Conservation (phyloP, 257 asterid genomes). For the Capsicum pubescens region DNA sequence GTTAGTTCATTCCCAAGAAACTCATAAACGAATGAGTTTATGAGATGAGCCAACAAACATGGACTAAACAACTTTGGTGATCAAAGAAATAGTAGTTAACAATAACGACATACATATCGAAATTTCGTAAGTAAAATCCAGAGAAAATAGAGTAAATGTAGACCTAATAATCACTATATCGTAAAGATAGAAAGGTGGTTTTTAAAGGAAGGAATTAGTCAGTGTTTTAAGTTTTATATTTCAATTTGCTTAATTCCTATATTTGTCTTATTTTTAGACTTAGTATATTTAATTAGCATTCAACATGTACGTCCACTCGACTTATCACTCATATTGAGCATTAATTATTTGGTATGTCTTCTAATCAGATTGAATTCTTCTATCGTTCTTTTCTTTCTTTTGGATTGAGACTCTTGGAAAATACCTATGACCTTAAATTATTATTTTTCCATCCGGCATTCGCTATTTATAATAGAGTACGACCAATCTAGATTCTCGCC, state of each 20-base stretch:
- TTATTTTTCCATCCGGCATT: too few relatives aligned
- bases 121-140: too few relatives aligned
- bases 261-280: not conserved
- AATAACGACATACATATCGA: too few relatives aligned
- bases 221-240: not conserved
- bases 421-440: too few relatives aligned
- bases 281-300: not conserved
- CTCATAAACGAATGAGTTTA: not conserved
- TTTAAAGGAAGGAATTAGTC: not conserved
- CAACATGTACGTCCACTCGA: not conserved
- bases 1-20: not conserved
- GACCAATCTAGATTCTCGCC: too few relatives aligned
- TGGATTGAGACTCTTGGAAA: not conserved
- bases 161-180: too few relatives aligned
- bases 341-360: not conserved
- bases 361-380: not conserved
- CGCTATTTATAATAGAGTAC: too few relatives aligned
- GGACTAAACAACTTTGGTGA: not conserved
- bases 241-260: not conserved
- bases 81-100: not conserved
- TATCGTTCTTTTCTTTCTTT: not conserved
- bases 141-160: too few relatives aligned
- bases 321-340: not conserved
- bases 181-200: too few relatives aligned
- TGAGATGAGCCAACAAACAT: not conserved